A percentile compares a stretch with the other conserved stretches of the same genome.
Evolutionary conservation across 1,284 basidiomycete species (phyloP).

Genomic region (Ceratobasidium sp.): DNA sequence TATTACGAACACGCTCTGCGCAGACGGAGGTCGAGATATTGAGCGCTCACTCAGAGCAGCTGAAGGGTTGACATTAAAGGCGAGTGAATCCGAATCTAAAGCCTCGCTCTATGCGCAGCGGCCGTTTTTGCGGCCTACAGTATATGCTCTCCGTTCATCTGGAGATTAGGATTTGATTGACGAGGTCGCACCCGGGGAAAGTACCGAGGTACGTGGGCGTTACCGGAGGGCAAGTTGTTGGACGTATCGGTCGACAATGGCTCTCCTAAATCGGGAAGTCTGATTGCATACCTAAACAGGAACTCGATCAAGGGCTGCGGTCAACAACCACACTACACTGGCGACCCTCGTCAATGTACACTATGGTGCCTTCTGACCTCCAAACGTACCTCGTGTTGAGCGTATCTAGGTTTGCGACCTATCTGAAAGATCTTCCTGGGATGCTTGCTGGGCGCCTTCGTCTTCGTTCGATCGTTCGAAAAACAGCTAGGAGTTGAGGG

Average conservation of each 20-base stretch:
- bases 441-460: not conserved
- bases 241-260: constrained; percentile 36
- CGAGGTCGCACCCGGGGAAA: constrained; percentile 24
- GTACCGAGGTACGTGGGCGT: constrained; percentile 25
- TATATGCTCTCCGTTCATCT: constrained; percentile 5
- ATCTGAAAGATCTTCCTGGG: constrained; percentile 4
- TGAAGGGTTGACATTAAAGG: not conserved
- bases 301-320: constrained; percentile 18
- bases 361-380: constrained; percentile 3
- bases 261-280: constrained; percentile 23
- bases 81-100: not conserved
- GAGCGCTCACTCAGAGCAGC: constrained; percentile 8
- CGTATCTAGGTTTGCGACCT: not conserved
- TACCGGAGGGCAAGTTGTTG: constrained; percentile 2
- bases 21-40: constrained; percentile 28
- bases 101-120: not conserved
- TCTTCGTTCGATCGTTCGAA: not conserved
- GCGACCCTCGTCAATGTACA: constrained; percentile 1
- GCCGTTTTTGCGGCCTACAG: constrained; percentile 13
- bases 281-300: constrained; percentile 10
- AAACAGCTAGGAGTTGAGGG: constrained; percentile 22
- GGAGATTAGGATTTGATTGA: constrained; percentile 5
- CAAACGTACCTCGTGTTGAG: not conserved
- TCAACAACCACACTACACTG: constrained; percentile 9
- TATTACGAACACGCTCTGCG: not conserved